Conservation (phyloP, 1,139 yeast species). For the Suhomyces choctaworum region DNA sequence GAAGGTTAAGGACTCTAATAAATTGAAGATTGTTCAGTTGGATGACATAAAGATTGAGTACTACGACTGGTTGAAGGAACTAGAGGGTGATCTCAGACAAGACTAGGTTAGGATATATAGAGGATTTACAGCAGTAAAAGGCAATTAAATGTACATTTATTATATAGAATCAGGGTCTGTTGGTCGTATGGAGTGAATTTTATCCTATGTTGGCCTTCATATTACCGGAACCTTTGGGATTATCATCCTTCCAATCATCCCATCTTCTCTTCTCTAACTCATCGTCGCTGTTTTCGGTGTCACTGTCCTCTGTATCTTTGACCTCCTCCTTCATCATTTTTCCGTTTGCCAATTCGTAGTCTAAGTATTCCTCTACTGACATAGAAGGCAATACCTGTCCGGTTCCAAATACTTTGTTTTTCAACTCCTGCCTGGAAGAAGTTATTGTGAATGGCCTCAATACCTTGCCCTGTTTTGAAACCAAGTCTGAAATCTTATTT, state of each 20-base stretch:
- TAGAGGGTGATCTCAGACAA: conserved; percentile 28
- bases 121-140: too few species aligned
- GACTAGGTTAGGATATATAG: conserved; percentile 2
- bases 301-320: conserved; percentile 26
- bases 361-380: conserved; percentile 90
- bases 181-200: not conserved
- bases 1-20: conserved; percentile 22
- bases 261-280: conserved; percentile 68
- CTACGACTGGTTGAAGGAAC: conserved; percentile 35
- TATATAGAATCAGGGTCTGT: too few species aligned
- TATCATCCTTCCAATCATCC: conserved; percentile 90
- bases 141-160: conserved; percentile 6
- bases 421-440: conserved; percentile 55
- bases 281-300: conserved; percentile 44
- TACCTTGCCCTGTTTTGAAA: conserved; percentile 73
- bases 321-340: conserved; percentile 63
- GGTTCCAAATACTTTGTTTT: conserved; percentile 76
- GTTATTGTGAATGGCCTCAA: conserved; percentile 83
- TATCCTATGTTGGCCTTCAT: conserved; percentile 76
- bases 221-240: conserved; percentile 88
- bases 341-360: conserved; percentile 81
- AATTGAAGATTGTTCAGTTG: conserved; percentile 29
- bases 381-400: conserved; percentile 94
- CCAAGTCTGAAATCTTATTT: conserved; percentile 31
- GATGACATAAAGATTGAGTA: conserved; percentile 36